Evolutionary conservation across 2,329 filamentous ascomycete genomes (phyloP), one percentile per base, ranked within the genome.

Genomic region (Pseudocercospora musae): DNA sequence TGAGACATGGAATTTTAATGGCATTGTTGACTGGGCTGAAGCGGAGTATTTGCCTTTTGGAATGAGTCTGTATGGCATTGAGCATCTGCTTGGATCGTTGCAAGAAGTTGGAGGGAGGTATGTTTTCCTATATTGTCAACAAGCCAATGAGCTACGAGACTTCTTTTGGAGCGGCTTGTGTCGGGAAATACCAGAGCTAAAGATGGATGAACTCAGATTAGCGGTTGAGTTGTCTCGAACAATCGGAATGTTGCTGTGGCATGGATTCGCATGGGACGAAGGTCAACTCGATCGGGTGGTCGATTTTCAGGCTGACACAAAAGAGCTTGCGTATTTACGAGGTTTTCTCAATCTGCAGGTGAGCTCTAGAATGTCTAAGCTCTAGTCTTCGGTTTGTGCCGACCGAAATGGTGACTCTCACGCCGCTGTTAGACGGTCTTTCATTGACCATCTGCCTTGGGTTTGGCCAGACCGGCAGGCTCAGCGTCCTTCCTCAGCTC

Each of bases 1-100:
- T 0, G 59, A 73, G 1, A 78, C 78, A 0, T 83, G 82, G 58
- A 59, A 67, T 2, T 69, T 88, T 7, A 77, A 70, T 0, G 87
- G 86, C 1, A 62, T 89, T 0, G 78, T 89, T 0, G 87, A 89
- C 69, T 89, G 86, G 87, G 84, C 84, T 0, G 87, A 89, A 69
- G 85, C 82, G 0, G 86, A 88, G 69, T 80, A 77, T 62, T 71
- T 87, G 8, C 86, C 86, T 0, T 86, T 87, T 66, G 87, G 86
- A 0, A 77, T 83, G 2, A 82, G 81, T 25, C 72, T 87, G 48
- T 88, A 87, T 66, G 86, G 85, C 0, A 72, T 88, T 0, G 86
- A 89, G 69, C 81, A 86, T 71, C 69, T 88, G 0, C 75, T 89
- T 0, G 85, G 86, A 0, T 75, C 78, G 60, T 69, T 80, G n/a